Conservation (phyloP, 805 yeast species). For the Peterozyma xylosa region DNA sequence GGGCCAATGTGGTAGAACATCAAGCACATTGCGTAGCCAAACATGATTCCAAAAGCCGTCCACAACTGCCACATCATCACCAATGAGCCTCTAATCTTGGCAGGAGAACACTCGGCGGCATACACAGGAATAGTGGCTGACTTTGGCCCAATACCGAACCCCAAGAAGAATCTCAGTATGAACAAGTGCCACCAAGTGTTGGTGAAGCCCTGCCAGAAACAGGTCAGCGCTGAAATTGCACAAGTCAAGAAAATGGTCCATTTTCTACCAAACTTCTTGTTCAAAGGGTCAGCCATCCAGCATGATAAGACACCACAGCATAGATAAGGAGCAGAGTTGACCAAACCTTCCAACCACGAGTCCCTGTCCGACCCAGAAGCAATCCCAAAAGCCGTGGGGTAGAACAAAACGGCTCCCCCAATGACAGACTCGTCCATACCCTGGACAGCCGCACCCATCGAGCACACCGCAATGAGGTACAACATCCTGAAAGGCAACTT, state of each 20-base stretch:
- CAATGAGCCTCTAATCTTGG: slow-evolving; percentile 54
- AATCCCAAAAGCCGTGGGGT: slow-evolving; percentile 49
- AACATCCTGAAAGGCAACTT: slow-evolving; percentile 36
- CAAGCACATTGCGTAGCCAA: slow-evolving; percentile 59
- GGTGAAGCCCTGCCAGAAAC: slow-evolving; percentile 63
- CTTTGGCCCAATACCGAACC: slow-evolving; percentile 67
- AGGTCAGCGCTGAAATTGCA: slow-evolving; percentile 48
- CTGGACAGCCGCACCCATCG: slow-evolving; percentile 73
- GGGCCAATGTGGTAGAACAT: slow-evolving; percentile 52
- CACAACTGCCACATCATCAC: slow-evolving; percentile 73
- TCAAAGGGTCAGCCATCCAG: slow-evolving; percentile 57
- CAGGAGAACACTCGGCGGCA: slow-evolving; percentile 60
- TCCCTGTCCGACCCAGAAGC: slow-evolving; percentile 36
- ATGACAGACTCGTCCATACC: slow-evolving; percentile 78
- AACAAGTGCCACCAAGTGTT: slow-evolving; percentile 64
- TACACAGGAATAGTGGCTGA: slow-evolving; percentile 74
- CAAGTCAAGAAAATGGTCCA: slow-evolving; percentile 63
- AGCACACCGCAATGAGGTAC: slow-evolving; percentile 55
- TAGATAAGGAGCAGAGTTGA: slow-evolving; percentile 66
- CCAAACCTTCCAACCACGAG: slow-evolving; percentile 53
- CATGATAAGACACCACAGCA: slow-evolving; percentile 55
- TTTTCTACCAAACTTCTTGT: slow-evolving; percentile 52
- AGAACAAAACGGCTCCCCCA: slow-evolving; percentile 63
- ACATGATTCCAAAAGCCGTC: slow-evolving; percentile 69
- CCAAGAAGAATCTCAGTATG: slow-evolving; percentile 57